These are phyloP conservation scores for Aleurites moluccanus DNA, from an alignment of 441 rosid species.

Conservation along the genomic window DNA sequence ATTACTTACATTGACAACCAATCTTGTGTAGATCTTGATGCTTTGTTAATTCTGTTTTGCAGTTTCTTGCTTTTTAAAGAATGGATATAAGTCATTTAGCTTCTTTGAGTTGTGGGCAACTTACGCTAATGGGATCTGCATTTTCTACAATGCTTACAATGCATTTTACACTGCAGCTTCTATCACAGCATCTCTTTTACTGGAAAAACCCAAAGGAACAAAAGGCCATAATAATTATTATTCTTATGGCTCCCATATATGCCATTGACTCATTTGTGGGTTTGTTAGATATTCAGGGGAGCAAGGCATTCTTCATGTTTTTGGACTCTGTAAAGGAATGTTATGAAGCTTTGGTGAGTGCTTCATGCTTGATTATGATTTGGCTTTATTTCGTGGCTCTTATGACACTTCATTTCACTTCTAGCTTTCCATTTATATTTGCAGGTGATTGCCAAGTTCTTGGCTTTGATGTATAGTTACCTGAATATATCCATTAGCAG, in stretches of 20 bases:
- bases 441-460: slow-evolving; percentile 88
- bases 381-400: slow-evolving; percentile 1
- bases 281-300: slow-evolving; percentile 67
- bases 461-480: slow-evolving; percentile 84
- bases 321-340: slow-evolving; percentile 94
- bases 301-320: slow-evolving; percentile 70
- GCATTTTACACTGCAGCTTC: slow-evolving; percentile 70
- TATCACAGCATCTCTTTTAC: slow-evolving; percentile 72
- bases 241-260: slow-evolving; percentile 92
- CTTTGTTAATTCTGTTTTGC: slow-evolving; percentile 18
- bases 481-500: slow-evolving; percentile 84
- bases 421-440: slow-evolving; percentile 16
- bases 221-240: slow-evolving; percentile 75
- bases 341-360: slow-evolving; percentile 86
- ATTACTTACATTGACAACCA: neutral
- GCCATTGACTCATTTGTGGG: slow-evolving; percentile 73
- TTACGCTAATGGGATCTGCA: slow-evolving; percentile 60
- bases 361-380: neutral
- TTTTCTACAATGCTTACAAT: slow-evolving; percentile 58
- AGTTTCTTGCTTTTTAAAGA: slow-evolving; percentile 29
- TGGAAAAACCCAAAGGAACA: slow-evolving; percentile 98
- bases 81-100: slow-evolving; percentile 45
- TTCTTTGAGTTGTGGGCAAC: slow-evolving; percentile 50
- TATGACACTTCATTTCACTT: slow-evolving; percentile 19
- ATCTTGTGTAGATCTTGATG: neutral